Evolutionary conservation across 306 rosid species (phyloP).

Genomic region (Begonia masoniana): DNA sequence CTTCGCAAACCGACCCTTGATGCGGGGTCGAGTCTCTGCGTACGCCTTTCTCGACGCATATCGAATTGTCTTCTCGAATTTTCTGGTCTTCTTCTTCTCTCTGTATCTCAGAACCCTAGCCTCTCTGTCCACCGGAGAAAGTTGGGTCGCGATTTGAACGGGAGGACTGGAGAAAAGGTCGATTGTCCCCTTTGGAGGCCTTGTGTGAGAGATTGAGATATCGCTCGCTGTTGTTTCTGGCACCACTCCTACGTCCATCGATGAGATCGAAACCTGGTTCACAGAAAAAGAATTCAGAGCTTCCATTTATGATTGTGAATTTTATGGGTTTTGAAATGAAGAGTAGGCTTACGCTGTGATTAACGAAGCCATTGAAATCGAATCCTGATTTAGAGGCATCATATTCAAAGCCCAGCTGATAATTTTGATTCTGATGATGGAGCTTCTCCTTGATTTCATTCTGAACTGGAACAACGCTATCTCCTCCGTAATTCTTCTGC

Average conservation of each 20-base stretch:
- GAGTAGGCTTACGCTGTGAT: slow-evolving; percentile 42
- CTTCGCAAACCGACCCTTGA: slow-evolving; percentile 88
- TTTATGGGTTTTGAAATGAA: too few relatives aligned
- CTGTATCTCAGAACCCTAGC: slow-evolving; percentile 86
- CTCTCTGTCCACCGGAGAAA: slow-evolving; percentile 71
- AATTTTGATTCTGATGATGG: slow-evolving; percentile 28
- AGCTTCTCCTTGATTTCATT: slow-evolving; percentile 18
- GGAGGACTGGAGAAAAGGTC: slow-evolving; percentile 63
- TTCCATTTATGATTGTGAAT: too few relatives aligned
- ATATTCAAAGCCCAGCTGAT: slow-evolving; percentile 49
- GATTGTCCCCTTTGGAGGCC: slow-evolving; percentile 65
- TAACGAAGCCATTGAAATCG: slow-evolving; percentile 40
- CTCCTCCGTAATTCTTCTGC: slow-evolving; percentile 34
- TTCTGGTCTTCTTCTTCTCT: slow-evolving; percentile 82
- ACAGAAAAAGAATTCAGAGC: neutral
- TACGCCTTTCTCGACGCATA: slow-evolving; percentile 97
- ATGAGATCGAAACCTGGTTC: slow-evolving; percentile 61
- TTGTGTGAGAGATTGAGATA: slow-evolving; percentile 43
- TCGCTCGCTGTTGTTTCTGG: slow-evolving; percentile 64
- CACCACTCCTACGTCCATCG: slow-evolving; percentile 77
- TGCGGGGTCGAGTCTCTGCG: slow-evolving; percentile 88
- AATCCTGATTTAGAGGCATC: slow-evolving; percentile 48
- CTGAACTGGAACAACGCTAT: slow-evolving; percentile 73
- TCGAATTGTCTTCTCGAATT: slow-evolving; percentile 85
- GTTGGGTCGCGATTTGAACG: slow-evolving; percentile 45